Conservation (phyloP, 768 basidiomycete genomes). For the Russula sp. region DNA sequence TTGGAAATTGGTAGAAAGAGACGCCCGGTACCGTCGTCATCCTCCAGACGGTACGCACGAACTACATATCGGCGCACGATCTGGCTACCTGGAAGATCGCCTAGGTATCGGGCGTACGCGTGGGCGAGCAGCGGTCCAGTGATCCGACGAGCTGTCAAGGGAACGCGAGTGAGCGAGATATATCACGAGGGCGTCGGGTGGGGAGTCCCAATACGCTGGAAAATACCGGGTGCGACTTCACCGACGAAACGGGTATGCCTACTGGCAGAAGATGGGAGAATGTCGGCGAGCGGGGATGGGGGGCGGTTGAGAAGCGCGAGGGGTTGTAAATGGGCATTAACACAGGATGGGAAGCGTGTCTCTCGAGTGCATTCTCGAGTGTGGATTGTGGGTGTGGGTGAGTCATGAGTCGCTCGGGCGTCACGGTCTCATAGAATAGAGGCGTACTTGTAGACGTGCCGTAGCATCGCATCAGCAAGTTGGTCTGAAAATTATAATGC, state of each 20-base stretch:
- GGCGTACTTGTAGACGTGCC: background rate
- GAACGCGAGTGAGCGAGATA: conserved; percentile 31
- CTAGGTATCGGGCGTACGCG: conserved; percentile 78
- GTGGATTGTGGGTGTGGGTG: conserved; percentile 39
- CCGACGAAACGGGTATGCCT: conserved; percentile 42
- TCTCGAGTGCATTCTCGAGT: conserved; percentile 34
- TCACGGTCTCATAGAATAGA: background rate
- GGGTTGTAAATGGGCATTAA: conserved; percentile 55
- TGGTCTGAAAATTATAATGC: too few species aligned
- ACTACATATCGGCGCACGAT: conserved; percentile 54
- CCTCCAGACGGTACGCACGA: conserved; percentile 56
- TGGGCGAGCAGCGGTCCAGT: conserved; percentile 61
- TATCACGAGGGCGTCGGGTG: conserved; percentile 50
- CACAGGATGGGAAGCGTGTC: conserved; percentile 41
- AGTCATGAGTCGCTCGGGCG: conserved; percentile 32
- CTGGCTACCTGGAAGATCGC: conserved; percentile 77
- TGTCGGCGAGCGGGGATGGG: background rate
- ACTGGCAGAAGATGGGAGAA: conserved; percentile 43
- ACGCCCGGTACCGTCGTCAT: conserved; percentile 50
- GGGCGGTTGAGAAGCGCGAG: conserved; percentile 57
- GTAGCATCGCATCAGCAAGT: too few species aligned
- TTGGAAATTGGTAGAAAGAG: conserved; percentile 62
- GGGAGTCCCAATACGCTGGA: conserved; percentile 36
- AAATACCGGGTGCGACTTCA: conserved; percentile 55
- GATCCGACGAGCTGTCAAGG: conserved; percentile 42